These are phyloP conservation scores for Neonothopanus nambi DNA, from an alignment of 1,284 basidiomycete genomes.

Conservation along the genomic window DNA sequence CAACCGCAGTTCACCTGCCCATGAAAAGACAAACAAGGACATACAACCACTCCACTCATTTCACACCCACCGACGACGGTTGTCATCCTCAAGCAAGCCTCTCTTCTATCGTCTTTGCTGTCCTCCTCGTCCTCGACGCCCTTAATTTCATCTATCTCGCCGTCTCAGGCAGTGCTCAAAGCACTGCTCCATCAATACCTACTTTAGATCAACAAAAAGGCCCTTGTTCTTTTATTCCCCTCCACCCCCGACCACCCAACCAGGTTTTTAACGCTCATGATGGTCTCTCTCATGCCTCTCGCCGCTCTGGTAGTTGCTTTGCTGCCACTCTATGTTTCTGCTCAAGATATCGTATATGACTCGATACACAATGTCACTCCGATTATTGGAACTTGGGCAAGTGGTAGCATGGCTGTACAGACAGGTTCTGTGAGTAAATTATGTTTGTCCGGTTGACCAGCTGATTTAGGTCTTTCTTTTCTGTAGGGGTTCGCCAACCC, in stretches of 20 bases:
- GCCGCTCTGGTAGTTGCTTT: conserved; percentile 41
- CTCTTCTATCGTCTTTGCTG: neutral
- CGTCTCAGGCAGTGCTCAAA: neutral
- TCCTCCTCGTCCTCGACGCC: neutral
- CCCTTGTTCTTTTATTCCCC: neutral
- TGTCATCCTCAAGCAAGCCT: conserved; percentile 1
- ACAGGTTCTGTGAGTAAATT: conserved; percentile 78
- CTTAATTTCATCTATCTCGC: neutral
- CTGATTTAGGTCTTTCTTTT: neutral
- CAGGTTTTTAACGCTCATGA: conserved; percentile 21
- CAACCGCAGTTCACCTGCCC: neutral
- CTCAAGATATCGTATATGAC: conserved; percentile 35
- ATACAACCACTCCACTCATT: conserved; percentile 18
- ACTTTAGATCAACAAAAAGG: conserved; percentile 8
- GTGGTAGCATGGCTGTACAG: conserved; percentile 70
- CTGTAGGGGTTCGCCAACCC: conserved; percentile 82
- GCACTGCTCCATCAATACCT: neutral
- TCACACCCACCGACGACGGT: conserved; percentile 7
- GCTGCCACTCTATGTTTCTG: conserved; percentile 36
- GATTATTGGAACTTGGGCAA: conserved; percentile 83
- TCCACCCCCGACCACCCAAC: neutral
- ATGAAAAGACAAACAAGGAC: neutral
- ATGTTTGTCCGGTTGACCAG: neutral
- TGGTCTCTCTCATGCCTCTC: conserved; percentile 37
- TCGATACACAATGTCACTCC: conserved; percentile 56